These are phyloP conservation scores for Taphrina flavorubra DNA, from an alignment of 1,139 yeast species.

Conservation along the genomic window DNA sequence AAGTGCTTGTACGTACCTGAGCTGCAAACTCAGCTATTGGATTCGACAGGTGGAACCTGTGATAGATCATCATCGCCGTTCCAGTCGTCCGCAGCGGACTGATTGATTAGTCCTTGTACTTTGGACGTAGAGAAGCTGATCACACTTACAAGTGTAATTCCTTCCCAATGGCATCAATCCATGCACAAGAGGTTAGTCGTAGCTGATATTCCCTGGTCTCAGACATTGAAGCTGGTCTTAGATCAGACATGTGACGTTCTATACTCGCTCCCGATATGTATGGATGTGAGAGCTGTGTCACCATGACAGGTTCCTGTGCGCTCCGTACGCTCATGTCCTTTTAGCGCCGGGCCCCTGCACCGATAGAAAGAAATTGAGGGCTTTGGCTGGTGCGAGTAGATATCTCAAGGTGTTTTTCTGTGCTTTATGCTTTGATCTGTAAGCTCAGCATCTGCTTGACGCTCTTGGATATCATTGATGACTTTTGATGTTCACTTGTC, in stretches of 20 bases:
- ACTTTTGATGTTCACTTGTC: no score
- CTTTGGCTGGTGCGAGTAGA: no score
- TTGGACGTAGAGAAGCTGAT: background rate
- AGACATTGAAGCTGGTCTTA: slow-evolving; percentile 20
- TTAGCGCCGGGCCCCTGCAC: background rate
- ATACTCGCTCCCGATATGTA: slow-evolving; percentile 31
- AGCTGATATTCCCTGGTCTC: slow-evolving; percentile 40
- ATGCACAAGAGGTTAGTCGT: slow-evolving; percentile 35
- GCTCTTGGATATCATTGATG: no score
- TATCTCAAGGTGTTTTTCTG: no score
- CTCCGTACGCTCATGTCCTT: background rate
- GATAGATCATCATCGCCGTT: slow-evolving; percentile 62
- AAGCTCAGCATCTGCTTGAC: no score
- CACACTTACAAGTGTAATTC: slow-evolving; percentile 33
- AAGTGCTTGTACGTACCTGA: slow-evolving; percentile 51
- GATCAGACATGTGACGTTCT: slow-evolving; percentile 16
- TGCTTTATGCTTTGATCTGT: no score
- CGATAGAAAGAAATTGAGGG: no score
- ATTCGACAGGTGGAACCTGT: slow-evolving; percentile 62
- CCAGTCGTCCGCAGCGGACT: slow-evolving; percentile 51
- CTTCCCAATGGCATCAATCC: slow-evolving; percentile 40
- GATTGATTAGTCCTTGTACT: background rate
- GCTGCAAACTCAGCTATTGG: slow-evolving; percentile 45
- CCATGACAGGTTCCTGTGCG: slow-evolving; percentile 3
- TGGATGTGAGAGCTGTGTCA: slow-evolving; percentile 41